These are phyloP conservation scores for Eudorina sp. DNA, from an alignment of 139 green algal genomes.

Conservation along the genomic window DNA sequence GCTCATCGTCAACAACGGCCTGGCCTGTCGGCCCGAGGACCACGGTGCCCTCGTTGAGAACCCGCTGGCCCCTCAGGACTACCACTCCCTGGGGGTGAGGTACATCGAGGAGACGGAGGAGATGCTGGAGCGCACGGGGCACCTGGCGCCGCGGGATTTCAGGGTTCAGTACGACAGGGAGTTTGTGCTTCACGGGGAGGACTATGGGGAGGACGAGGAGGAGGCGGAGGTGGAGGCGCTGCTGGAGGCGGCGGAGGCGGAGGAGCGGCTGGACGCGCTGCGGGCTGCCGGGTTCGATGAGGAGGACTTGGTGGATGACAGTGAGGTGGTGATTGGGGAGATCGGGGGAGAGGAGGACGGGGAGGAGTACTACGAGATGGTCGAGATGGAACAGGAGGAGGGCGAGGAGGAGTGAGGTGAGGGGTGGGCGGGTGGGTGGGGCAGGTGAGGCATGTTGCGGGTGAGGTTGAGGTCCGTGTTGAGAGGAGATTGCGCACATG, in stretches of 20 bases:
- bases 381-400: neutral
- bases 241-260: constrained; percentile 1
- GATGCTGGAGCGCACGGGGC: constrained; percentile 57
- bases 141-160: constrained; percentile 37
- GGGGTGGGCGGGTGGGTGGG: too few species aligned
- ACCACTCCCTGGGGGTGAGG: constrained; percentile 55
- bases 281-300: neutral
- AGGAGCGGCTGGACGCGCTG: constrained; percentile 2
- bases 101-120: constrained; percentile 66
- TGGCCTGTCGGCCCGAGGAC: constrained; percentile 30
- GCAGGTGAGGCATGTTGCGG: too few species aligned
- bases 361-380: too few species aligned
- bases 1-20: constrained; percentile 57
- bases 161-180: constrained; percentile 39
- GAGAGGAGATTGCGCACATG: too few species aligned
- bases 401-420: neutral
- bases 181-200: constrained; percentile 45
- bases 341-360: neutral
- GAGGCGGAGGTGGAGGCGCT: neutral
- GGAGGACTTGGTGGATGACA: neutral
- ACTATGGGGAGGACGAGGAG: constrained; percentile 10
- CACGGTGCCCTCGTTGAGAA: constrained; percentile 60
- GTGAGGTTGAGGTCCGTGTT: too few species aligned
- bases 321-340: neutral
- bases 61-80: constrained; percentile 40